Evolutionary conservation across 805 yeast species (phyloP), one percentile per base, ranked within the genome.

Genomic region (Kazachstania africana): DNA sequence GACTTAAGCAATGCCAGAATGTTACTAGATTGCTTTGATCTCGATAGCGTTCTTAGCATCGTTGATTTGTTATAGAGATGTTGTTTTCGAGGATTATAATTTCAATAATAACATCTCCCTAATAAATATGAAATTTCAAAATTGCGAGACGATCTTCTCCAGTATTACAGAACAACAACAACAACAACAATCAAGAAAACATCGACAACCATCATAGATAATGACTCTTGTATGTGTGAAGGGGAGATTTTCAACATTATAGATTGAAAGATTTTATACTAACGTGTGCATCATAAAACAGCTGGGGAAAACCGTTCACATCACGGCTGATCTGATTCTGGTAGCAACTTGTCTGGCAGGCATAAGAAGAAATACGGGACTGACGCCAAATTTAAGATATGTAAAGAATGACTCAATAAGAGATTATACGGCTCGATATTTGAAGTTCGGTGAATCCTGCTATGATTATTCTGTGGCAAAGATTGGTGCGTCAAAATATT

Each of bases 391-490:
- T 44, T 40, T 70, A 9, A 70, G 69, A 9, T 28, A 55, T 1
- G 45, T 75, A n/a, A 56, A 58, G 9, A 63, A 65, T 34, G 57
- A 60, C 13, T 68, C 69, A 6, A 55, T 70, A 4, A 66, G 65
- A 40, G 59, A 62, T 24, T 75, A 74, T 44, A 62, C 77, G 4
- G 59, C 60, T 22, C 77, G 73, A 49, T 91, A 87, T 51, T 65
- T 91, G 39, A 79, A 74, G 32, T 50, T 77, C 18, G 98, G 98
- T n/a, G 98, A 91, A 48, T 73, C 75, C 55, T 59, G 79, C 3
- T 75, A 78, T 42, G 95, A 85, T 48, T 68, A 72, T 34, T 62
- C 78, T 14, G 77, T 79, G 8, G 78, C 80, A 3, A 63, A 72
- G 41, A 68, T 84, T 63, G 72, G 76, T 26, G 64, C 77, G 5